Evolutionary conservation across 306 rosid species (phyloP).

Genomic region (Citrullus mucosospermus): DNA sequence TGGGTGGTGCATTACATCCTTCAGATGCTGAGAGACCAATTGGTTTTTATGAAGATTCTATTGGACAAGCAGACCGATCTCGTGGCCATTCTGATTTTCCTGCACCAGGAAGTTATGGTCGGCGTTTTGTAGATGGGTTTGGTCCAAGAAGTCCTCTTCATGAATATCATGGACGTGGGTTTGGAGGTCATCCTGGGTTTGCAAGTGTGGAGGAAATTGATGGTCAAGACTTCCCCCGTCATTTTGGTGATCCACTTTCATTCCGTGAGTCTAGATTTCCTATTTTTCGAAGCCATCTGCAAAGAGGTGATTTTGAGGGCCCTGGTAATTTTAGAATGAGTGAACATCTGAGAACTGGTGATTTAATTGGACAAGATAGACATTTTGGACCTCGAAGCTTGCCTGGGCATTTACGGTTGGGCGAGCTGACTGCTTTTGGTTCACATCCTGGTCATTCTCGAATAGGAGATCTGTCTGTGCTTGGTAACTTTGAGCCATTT

Average conservation of each 20-base stretch:
- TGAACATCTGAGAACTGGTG: slow-evolving; percentile 50
- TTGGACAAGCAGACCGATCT: slow-evolving; percentile 33
- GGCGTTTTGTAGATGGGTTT: slow-evolving; percentile 43
- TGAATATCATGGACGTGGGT: slow-evolving; percentile 49
- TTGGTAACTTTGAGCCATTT: slow-evolving; percentile 55
- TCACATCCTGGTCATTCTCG: slow-evolving; percentile 47
- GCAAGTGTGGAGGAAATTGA: slow-evolving; percentile 53
- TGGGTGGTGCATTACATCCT: slow-evolving; percentile 14
- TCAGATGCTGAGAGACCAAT: slow-evolving; percentile 38
- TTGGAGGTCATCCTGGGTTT: slow-evolving; percentile 38
- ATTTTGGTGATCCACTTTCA: slow-evolving; percentile 46
- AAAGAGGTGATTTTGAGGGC: slow-evolving; percentile 64
- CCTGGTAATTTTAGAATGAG: slow-evolving; percentile 53
- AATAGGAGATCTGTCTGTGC: slow-evolving; percentile 45
- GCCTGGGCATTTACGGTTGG: slow-evolving; percentile 43
- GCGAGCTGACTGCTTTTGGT: slow-evolving; percentile 62
- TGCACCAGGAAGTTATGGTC: slow-evolving; percentile 44
- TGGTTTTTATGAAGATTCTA: slow-evolving; percentile 36
- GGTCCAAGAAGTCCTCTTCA: slow-evolving; percentile 52
- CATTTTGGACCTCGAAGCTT: slow-evolving; percentile 57
- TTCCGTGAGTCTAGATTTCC: slow-evolving; percentile 58
- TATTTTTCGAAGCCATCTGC: slow-evolving; percentile 46
- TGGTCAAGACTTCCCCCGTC: slow-evolving; percentile 44
- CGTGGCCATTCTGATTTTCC: slow-evolving; percentile 35
- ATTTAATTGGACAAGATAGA: slow-evolving; percentile 51